Evolutionary conservation across 208 protist species (phyloP), one percentile per base, ranked within the genome.

Genomic region (Leishmania turanica): DNA sequence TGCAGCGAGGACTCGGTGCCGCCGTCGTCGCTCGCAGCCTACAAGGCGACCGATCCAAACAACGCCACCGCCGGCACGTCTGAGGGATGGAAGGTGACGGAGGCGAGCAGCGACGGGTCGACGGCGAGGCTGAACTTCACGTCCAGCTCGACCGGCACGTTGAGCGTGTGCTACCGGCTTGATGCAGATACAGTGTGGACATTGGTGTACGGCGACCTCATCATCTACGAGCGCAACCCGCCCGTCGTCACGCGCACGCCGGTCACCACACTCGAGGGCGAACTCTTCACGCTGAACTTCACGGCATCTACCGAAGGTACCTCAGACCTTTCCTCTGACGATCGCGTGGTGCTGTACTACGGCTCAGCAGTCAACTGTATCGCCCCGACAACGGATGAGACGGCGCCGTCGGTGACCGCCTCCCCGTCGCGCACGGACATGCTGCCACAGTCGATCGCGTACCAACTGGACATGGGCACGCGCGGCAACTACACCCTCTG

Each of bases 261-360:
- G 17, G 79, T 87, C 54, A 77, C 80, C 34, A 81, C 88, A 1
- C 82, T 95, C 24, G 92, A 97, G 60, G 91, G 92, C 54, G 93
- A 98, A 79, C 85, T 96, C 49, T 97, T 98, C 82, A 96, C 95
- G 81, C 78, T 97, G 31, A 82, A 93, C 75, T 97, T 97, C 78
- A 90, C 77, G 17, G 76, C 79, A 34, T 82, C 62, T 17, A 75
- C 65, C 40, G 31, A 77, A 42, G 80, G 81, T 42, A 75, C 65
- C 34, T 82, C 79, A 6, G 60, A 15, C 2, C 69, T 84, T 64
- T 82, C 84, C n/a, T 56, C 77, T 11, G 84, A 81, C 56, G 95
- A 98, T 84, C 85, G 78, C 49, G 80, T 96, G 24, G 87, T 84
- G 40, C 81, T 97, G 17, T 95, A 93, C 81, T 85, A 85, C 62